These are phyloP conservation scores for Penicillium carneum DNA, from an alignment of 2,329 filamentous ascomycete genomes.

Conservation along the genomic window DNA sequence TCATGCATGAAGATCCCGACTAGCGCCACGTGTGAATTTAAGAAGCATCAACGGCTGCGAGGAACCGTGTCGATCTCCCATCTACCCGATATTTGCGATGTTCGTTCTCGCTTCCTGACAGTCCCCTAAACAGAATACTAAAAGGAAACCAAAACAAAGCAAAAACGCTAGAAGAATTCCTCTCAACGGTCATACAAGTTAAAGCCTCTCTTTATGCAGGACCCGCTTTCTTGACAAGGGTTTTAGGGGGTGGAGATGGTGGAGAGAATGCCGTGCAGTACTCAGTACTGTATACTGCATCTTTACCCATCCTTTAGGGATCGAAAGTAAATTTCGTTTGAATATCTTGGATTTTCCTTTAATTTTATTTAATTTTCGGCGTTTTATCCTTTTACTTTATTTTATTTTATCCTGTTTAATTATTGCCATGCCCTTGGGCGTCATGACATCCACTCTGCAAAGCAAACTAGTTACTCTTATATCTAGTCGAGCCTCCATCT, in stretches of 20 bases:
- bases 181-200: constrained; percentile 20
- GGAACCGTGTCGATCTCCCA: constrained; percentile 50
- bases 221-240: constrained; percentile 29
- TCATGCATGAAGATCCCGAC: constrained; percentile 49
- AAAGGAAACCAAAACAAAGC: not conserved
- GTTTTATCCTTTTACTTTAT: constrained; percentile 6
- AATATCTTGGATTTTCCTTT: constrained; percentile 10
- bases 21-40: constrained; percentile 49
- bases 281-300: constrained; percentile 17
- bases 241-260: constrained; percentile 22
- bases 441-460: constrained; percentile 12
- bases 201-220: constrained; percentile 27
- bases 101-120: constrained; percentile 28
- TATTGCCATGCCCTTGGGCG: constrained; percentile 4
- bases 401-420: constrained; percentile 11
- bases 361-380: not conserved
- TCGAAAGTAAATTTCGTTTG: constrained; percentile 8
- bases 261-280: constrained; percentile 20
- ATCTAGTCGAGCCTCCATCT: constrained; percentile 14
- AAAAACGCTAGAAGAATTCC: not conserved
- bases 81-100: constrained; percentile 38
- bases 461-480: constrained; percentile 8
- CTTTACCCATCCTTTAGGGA: constrained; percentile 13
- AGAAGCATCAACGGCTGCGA: constrained; percentile 50
- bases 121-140: not conserved